Evolutionary conservation across 495 filamentous ascomycete genomes (phyloP).

Genomic region (Schizothecium vesticola): DNA sequence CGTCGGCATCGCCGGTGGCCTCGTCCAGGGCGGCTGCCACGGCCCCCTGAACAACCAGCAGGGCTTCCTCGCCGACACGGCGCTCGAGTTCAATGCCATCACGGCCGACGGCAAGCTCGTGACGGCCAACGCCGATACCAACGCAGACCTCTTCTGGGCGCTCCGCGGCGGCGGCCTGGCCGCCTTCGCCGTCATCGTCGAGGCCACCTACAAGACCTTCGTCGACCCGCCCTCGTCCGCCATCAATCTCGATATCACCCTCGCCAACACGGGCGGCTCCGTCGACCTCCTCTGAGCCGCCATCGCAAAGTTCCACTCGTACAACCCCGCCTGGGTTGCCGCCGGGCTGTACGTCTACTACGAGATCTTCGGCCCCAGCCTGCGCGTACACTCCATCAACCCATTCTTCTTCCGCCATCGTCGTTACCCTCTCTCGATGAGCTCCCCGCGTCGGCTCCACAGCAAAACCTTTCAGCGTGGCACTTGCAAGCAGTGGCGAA

Average conservation of each 20-base stretch:
- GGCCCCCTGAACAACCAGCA: conserved; percentile 46
- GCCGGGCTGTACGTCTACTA: conserved; percentile 47
- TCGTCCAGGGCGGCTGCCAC: conserved; percentile 54
- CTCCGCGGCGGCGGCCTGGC: conserved; percentile 56
- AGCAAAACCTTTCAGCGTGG: too few species aligned
- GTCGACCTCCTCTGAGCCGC: conserved; percentile 40
- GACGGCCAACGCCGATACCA: conserved; percentile 43
- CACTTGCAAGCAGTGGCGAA: too few species aligned
- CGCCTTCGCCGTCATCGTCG: conserved; percentile 52
- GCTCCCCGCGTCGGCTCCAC: too few species aligned
- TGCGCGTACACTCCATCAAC: conserved; percentile 41
- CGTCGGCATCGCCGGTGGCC: conserved; percentile 46
- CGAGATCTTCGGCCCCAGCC: conserved; percentile 27
- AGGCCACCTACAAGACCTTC: conserved; percentile 46
- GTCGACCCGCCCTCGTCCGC: conserved; percentile 36
- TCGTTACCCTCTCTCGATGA: too few species aligned
- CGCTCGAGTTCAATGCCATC: conserved; percentile 53
- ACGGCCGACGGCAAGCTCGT: conserved; percentile 49
- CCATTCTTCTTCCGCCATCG: too few species aligned
- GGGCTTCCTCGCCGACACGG: conserved; percentile 52
- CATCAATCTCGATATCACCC: conserved; percentile 39
- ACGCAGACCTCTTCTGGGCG: conserved; percentile 63
- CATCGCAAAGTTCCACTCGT: conserved; percentile 41
- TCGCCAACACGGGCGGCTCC: conserved; percentile 27
- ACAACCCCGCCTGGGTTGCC: conserved; percentile 35